Evolutionary conservation across 495 filamentous ascomycete species (phyloP).

Genomic region (Podospora conica): DNA sequence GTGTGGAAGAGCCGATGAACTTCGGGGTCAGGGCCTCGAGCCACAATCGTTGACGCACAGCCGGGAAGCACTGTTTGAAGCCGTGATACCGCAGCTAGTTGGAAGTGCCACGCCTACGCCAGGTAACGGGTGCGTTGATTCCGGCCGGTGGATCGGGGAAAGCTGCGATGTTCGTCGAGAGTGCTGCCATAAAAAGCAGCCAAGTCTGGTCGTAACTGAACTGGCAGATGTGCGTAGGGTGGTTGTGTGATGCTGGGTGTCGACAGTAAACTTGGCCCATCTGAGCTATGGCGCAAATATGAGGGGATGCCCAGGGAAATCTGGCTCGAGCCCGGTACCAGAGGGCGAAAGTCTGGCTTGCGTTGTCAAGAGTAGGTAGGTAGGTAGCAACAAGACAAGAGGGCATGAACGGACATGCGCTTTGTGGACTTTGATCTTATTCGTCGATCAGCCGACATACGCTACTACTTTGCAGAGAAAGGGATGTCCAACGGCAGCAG

Average conservation of each 20-base stretch:
- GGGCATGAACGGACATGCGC: constrained; percentile 12
- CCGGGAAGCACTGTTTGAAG: background rate
- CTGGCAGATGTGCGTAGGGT: background rate
- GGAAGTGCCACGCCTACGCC: background rate
- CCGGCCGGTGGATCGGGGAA: background rate
- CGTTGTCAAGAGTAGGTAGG: constrained; percentile 13
- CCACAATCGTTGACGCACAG: background rate
- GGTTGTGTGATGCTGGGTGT: background rate
- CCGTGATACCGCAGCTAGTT: background rate
- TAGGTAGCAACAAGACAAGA: background rate
- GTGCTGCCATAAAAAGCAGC: background rate
- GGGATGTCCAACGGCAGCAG: constrained; percentile 17
- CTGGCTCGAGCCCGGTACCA: background rate
- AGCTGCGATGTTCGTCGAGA: background rate
- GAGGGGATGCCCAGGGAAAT: background rate
- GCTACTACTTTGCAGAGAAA: background rate
- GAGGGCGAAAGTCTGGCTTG: constrained; percentile 9
- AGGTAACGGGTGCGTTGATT: background rate
- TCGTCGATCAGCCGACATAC: constrained; percentile 25
- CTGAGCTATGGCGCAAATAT: background rate
- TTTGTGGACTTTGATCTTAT: constrained; percentile 21
- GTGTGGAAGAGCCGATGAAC: background rate
- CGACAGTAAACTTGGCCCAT: background rate
- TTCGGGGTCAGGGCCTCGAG: background rate
- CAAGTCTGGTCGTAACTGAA: background rate